Evolutionary conservation across 208 protist species (phyloP), one percentile per base, ranked within the genome.

Genomic region (Trypanosoma brucei): DNA sequence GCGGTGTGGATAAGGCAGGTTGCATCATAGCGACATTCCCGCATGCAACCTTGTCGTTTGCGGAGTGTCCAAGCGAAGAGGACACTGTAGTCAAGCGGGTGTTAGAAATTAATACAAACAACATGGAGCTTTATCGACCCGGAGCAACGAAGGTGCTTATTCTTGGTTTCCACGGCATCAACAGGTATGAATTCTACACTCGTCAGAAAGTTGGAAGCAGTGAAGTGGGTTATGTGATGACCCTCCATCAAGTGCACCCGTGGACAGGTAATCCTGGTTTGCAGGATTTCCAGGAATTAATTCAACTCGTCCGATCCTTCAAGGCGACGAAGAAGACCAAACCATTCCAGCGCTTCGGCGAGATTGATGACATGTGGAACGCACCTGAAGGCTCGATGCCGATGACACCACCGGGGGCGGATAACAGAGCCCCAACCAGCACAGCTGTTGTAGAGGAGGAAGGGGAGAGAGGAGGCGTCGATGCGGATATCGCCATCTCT

Each of bases 231-330:
- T 94, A 89, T 62, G 69, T 74, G 31, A 62, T 94, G 33, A 81
- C 68, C n/a, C 76, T 95, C 36, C 65, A 66, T 44, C 89, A 95
- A 78, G 81, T 77, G 2, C 76, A 88, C 67, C 89, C 89, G 30
- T 95, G 89, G 86, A 95, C 89, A 7, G 89, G 89, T 36, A 95
- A 93, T 63, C 89, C 89, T 46, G 81, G 84, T 53, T 91, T 92
- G 52, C 74, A 75, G 38, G 89, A 95, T 61, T 93, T 95, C 73
- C 84, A 92, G 62, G 86, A 92, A 62, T 79, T 95, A 62, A 79
- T 89, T 45, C 62, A 60, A 35, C 70, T 95, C 30, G 64, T 93
- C 40, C 76, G 80, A 53, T 89, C 85, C n/a, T 95, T 95, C 66
- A 92, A 83, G 0, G 76, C 87, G 57, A 78, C 81, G 55, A 70